Conservation (phyloP, 306 rosid genomes). For the Carpinus fangiana region DNA sequence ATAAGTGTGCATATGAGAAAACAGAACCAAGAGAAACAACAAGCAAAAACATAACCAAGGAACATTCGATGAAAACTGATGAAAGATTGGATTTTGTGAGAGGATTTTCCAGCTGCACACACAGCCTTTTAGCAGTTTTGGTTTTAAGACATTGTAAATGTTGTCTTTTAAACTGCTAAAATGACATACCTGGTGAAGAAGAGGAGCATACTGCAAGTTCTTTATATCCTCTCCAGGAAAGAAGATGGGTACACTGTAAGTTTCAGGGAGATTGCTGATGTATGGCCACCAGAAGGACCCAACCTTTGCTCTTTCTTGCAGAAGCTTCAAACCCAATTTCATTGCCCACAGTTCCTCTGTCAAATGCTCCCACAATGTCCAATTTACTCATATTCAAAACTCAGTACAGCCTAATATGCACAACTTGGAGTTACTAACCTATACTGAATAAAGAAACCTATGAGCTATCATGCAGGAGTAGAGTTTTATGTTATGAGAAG, state of each 20-base stretch:
- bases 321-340: constrained; percentile 95
- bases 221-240: constrained; percentile 79
- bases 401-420: constrained; percentile 58
- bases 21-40: neutral
- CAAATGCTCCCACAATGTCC: constrained; percentile 88
- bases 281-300: constrained; percentile 99
- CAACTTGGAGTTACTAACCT: constrained; percentile 48
- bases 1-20: neutral
- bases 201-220: constrained; percentile 96
- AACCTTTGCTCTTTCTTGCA: constrained; percentile 85
- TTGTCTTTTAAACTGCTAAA: constrained; percentile 7
- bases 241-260: constrained; percentile 76
- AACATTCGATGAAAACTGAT: neutral
- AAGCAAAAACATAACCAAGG: neutral
- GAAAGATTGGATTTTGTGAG: neutral
- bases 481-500: neutral
- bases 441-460: constrained; percentile 22
- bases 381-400: constrained; percentile 75
- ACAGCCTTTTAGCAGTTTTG: neutral
- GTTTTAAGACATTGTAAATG: neutral
- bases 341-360: constrained; percentile 99
- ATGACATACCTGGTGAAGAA: constrained; percentile 78
- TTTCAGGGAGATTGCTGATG: constrained; percentile 82
- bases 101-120: constrained; percentile 1
- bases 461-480: neutral